Base-by-base conservation (phyloP, 176 grass and related monocot species). In the Oryza meridionalis region DNA sequence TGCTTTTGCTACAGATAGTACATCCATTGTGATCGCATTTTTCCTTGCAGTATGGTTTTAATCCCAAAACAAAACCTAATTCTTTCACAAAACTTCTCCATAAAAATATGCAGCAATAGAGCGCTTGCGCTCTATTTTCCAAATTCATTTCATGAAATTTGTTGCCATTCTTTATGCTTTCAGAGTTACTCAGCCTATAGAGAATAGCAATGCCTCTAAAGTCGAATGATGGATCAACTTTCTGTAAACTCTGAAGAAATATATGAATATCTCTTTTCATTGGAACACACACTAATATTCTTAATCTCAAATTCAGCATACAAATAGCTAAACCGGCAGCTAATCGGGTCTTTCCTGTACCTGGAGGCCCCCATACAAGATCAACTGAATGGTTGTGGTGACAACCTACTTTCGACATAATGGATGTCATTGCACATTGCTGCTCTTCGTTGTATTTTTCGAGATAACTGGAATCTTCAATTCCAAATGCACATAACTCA, bases 291-390 rank as follows among this genome's bases (percentile, higher is more conserved):
- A 69, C 33, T 19, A 69, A 7, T 2, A 38, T 7, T 40, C 16
- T 40, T 0, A 4, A 38, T n/a, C 15, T 40, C 16, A 19, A 21
- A 4, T 40, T 32, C 13, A 33, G 46, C 13, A 69, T n/a, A 35
- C 16, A 69, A 17, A 40, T 15, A 3, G 7, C 16, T 21, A 69
- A 7, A 40, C 14, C 32, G 10, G 26, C 11, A n/a, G 67, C 67
- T 9, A 69, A 6, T n/a, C 9, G 31, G 12, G 67, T 69, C 32
- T 69, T 69, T 2, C 67, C 67, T 3, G 14, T 69, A 9, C 67
- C 67, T 19, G 67, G 67, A 69, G 35, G 33, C 15, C 67, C 67
- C 67, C 67, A 69, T 4, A 69, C 67, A 69, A 69, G 31, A 11
- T 19, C 32, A 38, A 19, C 2, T 69, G 67, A 14, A 40, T 38